A percentile compares a stretch with the other conserved stretches of the same genome.
phyloP scores from a whole-genome alignment of 306 rosid genomes.

The Rosa lucieae region DNA sequence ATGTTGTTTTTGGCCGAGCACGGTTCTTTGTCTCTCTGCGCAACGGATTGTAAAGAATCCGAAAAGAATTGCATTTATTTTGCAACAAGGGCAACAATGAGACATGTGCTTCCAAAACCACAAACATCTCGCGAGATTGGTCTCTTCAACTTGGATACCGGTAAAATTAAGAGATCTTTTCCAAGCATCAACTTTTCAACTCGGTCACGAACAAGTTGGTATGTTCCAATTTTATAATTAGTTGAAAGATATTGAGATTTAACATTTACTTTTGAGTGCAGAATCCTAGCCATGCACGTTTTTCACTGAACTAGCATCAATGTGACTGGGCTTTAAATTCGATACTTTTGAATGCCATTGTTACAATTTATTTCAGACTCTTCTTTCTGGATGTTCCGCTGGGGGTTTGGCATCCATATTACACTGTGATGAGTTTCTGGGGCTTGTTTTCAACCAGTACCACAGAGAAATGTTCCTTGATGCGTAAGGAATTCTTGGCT shows the following conservation, averaged over 20 bases:
- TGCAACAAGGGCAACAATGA: not conserved
- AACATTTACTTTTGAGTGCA: constrained; percentile 40
- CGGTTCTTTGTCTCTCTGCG: not conserved
- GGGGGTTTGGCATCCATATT: constrained; percentile 89
- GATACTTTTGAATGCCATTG: constrained; percentile 13
- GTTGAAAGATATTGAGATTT: no score
- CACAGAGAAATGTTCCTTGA: constrained; percentile 79
- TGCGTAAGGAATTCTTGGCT: constrained; percentile 45
- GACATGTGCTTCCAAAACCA: not conserved
- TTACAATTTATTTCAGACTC: constrained; percentile 48
- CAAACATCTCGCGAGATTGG: not conserved
- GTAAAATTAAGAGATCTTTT: not conserved
- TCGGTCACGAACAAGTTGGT: not conserved
- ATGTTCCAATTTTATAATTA: not conserved
- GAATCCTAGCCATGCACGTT: constrained; percentile 47
- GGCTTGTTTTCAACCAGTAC: constrained; percentile 56
- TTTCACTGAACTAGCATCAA: constrained; percentile 17
- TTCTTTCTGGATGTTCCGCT: constrained; percentile 94
- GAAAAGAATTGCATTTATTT: not conserved
- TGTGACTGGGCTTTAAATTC: not conserved
- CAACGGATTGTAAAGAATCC: not conserved
- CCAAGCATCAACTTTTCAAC: not conserved
- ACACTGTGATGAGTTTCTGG: constrained; percentile 76
- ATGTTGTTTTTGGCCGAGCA: not conserved
- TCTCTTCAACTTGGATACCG: not conserved